Base-by-base conservation (phyloP, 2,329 filamentous ascomycete genomes). In the Venturia nashicola region DNA sequence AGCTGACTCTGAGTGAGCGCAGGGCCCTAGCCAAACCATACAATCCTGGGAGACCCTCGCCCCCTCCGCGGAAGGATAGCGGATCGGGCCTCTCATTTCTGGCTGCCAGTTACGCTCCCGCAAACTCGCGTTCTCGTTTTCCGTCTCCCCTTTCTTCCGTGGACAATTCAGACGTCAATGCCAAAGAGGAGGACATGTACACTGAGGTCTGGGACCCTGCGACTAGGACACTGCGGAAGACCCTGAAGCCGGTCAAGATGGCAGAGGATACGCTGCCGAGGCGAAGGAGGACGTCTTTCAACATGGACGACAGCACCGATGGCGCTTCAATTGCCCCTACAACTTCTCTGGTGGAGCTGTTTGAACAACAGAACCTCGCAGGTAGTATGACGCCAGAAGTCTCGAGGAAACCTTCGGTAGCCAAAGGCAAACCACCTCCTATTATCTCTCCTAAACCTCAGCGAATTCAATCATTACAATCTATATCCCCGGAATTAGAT, bases 271-370 rank as follows among this genome's bases (percentile, higher is more conserved):
- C 18, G 18, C 32, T 7, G 14, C 51, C 51, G 5, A 36, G 51
- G 16, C 39, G 51, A 20, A 54, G 23, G 48, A 57, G 51, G 51
- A 36, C 32, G 51, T 57, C 51, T 67, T 46, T 67, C 68, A 65
- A 69, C 66, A 63, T 65, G 64, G 65, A 71, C 68, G 59, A n/a
- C 12, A 23, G 44, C n/a, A 75, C 79, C 14, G 83, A 89, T 70
- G 82, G 82, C 11, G 80, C 78, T 1, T 77, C 84, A 6, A 86
- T 88, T 61, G 77, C 82, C 32, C 80, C 87, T 0, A 86, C 87
- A 0, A 83, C 79, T 3, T 82, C 85, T 5, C 77, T 90, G 23
- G 86, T 90, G 63, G 82, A 82, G 46, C 80, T 89, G 76, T 90
- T 90, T 68, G 88, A 91, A 73, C 77, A 80, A 67, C 79, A 76